Evolutionary conservation across 73 alveolate genomes (phyloP).

Genomic region (Paramecium caudatum): DNA sequence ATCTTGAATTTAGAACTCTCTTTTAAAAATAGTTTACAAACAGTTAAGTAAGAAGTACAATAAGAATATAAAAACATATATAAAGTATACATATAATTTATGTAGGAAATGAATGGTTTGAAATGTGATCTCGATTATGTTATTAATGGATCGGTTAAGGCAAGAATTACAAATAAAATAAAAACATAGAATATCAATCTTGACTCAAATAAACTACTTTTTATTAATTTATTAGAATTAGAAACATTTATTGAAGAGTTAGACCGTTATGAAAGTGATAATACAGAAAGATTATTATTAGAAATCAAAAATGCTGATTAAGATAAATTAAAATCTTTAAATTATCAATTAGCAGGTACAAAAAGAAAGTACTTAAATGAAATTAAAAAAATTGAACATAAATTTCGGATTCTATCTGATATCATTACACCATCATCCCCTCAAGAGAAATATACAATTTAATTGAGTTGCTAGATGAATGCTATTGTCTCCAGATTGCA

Average conservation of each 20-base stretch:
- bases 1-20: background rate
- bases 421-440: background rate
- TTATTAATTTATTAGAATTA: conserved; percentile 30
- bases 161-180: background rate
- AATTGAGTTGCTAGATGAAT: conserved; percentile 1
- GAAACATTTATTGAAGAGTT: conserved; percentile 32
- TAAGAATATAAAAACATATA: conserved; percentile 36
- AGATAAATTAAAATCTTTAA: conserved; percentile 14
- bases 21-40: background rate
- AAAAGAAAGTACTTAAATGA: conserved; percentile 40
- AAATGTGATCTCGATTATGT: conserved; percentile 35
- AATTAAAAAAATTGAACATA: conserved; percentile 51
- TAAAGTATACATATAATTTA: background rate
- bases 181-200: conserved; percentile 2
- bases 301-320: background rate
- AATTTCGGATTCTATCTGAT: conserved; percentile 17
- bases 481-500: conserved; percentile 22
- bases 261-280: background rate
- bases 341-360: conserved; percentile 55
- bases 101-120: conserved; percentile 37
- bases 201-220: background rate
- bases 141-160: background rate
- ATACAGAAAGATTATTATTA: background rate
- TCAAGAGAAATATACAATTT: background rate
- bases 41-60: background rate